These are phyloP conservation scores for Coniella vitis DNA, from an alignment of 2,329 filamentous ascomycete species.

Conservation along the genomic window DNA sequence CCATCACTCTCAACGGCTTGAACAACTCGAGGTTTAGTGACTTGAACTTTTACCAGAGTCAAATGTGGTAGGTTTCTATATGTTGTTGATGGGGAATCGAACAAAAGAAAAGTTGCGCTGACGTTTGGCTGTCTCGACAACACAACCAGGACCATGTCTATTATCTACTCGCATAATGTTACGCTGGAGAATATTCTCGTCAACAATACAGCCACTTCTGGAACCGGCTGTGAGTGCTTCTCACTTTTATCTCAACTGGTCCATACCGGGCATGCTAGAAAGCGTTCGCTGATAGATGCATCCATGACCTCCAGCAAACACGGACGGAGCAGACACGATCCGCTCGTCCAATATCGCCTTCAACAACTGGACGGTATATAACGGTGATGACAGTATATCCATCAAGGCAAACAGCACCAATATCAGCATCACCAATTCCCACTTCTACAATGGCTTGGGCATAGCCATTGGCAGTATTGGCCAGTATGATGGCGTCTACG, in stretches of 20 bases:
- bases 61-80: conserved; percentile 39
- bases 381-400: conserved; percentile 19
- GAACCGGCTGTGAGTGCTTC: conserved; percentile 16
- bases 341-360: conserved; percentile 21
- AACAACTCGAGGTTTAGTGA: conserved; percentile 38
- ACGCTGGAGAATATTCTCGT: conserved; percentile 38
- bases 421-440: conserved; percentile 29
- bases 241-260: no score
- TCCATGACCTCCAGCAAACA: conserved; percentile 21
- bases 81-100: no score
- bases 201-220: conserved; percentile 32
- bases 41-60: conserved; percentile 38
- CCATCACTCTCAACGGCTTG: conserved; percentile 38
- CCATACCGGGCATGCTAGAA: no score
- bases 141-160: conserved; percentile 31
- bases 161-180: conserved; percentile 36
- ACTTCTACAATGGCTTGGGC: conserved; percentile 34
- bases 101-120: neutral
- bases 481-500: conserved; percentile 36
- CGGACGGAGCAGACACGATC: conserved; percentile 26
- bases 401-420: conserved; percentile 23
- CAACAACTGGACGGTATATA: conserved; percentile 23
- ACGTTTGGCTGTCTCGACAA: neutral
- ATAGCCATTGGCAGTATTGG: conserved; percentile 43
- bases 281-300: no score